Base-by-base conservation (phyloP, 192 early-diverging fungal species). In the Rhizophagus prolifer region DNA sequence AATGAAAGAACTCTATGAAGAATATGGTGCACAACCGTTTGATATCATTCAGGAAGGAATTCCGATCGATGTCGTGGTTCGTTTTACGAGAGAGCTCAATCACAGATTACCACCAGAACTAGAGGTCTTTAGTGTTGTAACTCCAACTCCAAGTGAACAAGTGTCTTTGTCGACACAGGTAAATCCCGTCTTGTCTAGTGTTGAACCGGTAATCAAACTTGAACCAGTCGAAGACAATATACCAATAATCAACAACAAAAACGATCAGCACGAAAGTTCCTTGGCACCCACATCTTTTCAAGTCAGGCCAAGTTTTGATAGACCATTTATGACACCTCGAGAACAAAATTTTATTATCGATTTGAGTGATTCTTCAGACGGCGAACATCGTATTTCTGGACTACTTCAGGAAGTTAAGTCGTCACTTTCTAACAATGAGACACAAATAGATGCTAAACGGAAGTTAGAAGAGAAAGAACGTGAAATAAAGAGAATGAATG, bases 401-500 rank as follows among this genome's bases (percentile, higher is more conserved):
- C 16, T 14, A 12, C 31, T 16, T 44, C 12, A 46, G 13, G 34
- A 69, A 69, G 31, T 23, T 21, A 54, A 54, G 13, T 13, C 67
- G 13, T 69, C 67, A n/a, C 14, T 34, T 21, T 23, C 41, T 58
- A 25, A 36, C 14, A 58, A 58, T 30, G 58, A 36, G 46, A 34
- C 28, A 31, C 31, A 60, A 58, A 19, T 60, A 5, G 58, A 73
- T 38, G 47, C 71, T 7, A 73, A 73, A 9, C 23, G 31, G 3
- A 34, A 73, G 9, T 60, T 73, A 47, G 71, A 73, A 23, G 71
- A 58, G 21, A 73, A 73, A 36, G 71, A 73, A n/a, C 50, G 58
- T 19, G 71, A 73, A 60, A 73, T 73, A 36, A 58, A 59, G 12
- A 28, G 16, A 21, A 73, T 73, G 71, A 73, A 60, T 12, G 71